Percentiles rank a stretch among this genome's conserved stretches.
Evolutionary conservation across 768 basidiomycete genomes (phyloP).

Genomic region (Suillus subluteus): DNA sequence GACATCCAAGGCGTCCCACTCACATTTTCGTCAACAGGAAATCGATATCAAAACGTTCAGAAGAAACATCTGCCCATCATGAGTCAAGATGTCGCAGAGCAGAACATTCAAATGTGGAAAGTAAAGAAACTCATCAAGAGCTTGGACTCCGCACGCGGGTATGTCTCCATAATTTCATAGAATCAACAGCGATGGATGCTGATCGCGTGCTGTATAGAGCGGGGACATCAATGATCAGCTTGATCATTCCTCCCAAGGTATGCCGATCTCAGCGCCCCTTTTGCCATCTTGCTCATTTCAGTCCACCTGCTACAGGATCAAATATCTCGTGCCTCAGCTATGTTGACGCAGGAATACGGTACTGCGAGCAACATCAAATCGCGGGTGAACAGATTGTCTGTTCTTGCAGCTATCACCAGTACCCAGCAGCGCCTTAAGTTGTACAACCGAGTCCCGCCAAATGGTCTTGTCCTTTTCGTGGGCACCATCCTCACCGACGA

Average conservation of each 20-base stretch:
- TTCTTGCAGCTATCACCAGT: conserved; percentile 96
- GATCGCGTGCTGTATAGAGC: conserved; percentile 54
- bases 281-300: conserved; percentile 4
- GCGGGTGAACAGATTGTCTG: conserved; percentile 96
- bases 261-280: conserved; percentile 22
- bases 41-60: conserved; percentile 9
- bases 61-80: conserved; percentile 49
- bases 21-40: conserved; percentile 21
- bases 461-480: conserved; percentile 96
- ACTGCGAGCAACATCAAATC: conserved; percentile 99
- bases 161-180: conserved; percentile 10
- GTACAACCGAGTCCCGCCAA: conserved; percentile 82
- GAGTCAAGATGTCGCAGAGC: conserved; percentile 87
- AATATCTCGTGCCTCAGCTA: conserved; percentile 90
- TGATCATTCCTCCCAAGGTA: conserved; percentile 95
- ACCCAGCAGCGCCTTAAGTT: conserved; percentile 97
- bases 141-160: conserved; percentile 79
- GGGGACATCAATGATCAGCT: conserved; percentile 98
- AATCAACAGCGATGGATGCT: conserved; percentile 16
- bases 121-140: conserved; percentile 99
- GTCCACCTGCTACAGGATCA: conserved; percentile 61
- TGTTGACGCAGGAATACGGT: conserved; percentile 98
- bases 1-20: conserved; percentile 10
- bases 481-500: conserved; percentile 98
- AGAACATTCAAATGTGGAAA: conserved; percentile 98